A percentile compares a stretch with the other conserved stretches of the same genome.
Evolutionary conservation across 2,329 filamentous ascomycete genomes (phyloP).

Genomic region (Colletotrichum graminicola): DNA sequence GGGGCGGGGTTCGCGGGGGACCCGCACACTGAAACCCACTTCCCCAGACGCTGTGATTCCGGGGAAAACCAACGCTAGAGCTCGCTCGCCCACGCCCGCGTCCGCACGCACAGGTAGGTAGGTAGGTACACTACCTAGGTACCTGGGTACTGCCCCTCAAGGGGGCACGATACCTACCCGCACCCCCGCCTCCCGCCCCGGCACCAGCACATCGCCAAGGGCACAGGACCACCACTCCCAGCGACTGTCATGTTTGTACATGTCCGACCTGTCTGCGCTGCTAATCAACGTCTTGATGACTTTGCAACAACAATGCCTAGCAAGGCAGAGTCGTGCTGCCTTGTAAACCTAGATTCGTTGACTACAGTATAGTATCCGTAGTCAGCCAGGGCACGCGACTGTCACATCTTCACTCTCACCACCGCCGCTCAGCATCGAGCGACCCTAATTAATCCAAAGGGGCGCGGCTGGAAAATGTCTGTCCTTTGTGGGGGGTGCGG

Average conservation of each 20-base stretch:
- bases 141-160: slow-evolving; percentile 15
- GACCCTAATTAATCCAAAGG: not conserved
- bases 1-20: slow-evolving; percentile 27
- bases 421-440: not conserved
- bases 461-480: not conserved
- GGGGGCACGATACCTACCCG: slow-evolving; percentile 41
- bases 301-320: not conserved
- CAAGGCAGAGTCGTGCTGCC: too few species aligned
- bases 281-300: not conserved
- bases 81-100: not conserved
- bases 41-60: slow-evolving; percentile 43
- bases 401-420: not conserved
- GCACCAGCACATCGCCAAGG: slow-evolving; percentile 5
- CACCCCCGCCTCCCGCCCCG: not conserved
- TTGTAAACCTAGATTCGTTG: too few species aligned
- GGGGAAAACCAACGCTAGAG: slow-evolving; percentile 41
- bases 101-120: not conserved
- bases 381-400: not conserved
- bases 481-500: not conserved
- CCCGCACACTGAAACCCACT: slow-evolving; percentile 37
- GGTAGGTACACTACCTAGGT: too few species aligned
- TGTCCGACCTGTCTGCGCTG: not conserved
- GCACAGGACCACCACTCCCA: not conserved
- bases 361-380: too few species aligned
- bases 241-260: not conserved